Percentiles rank a stretch among this genome's conserved stretches.
Conservation (phyloP, 1,284 basidiomycete genomes). For the Amylostereum chailletii region DNA sequence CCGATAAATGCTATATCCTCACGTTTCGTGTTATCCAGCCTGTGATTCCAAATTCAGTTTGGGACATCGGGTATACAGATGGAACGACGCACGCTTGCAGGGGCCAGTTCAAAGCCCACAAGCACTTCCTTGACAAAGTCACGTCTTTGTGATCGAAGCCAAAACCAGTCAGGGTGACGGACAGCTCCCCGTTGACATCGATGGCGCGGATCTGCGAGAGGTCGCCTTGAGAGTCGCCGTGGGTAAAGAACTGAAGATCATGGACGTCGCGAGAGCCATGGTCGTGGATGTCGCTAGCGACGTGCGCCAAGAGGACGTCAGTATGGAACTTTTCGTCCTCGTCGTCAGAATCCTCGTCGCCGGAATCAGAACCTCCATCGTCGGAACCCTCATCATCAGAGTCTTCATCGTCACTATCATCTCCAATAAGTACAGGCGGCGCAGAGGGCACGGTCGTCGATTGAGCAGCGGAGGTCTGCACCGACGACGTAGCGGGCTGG, state of each 20-base stretch:
- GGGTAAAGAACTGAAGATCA: background rate
- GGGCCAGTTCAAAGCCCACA: conserved; percentile 59
- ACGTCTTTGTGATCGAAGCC: conserved; percentile 25
- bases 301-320: background rate
- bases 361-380: background rate
- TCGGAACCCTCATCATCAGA: background rate
- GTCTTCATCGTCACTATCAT: conserved; percentile 11
- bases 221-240: background rate
- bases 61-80: background rate
- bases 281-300: background rate
- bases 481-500: conserved; percentile 4
- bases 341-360: conserved; percentile 9
- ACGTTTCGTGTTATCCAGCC: conserved; percentile 62
- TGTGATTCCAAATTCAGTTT: conserved; percentile 17
- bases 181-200: conserved; percentile 24
- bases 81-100: conserved; percentile 40
- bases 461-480: conserved; percentile 4
- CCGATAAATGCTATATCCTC: conserved; percentile 70
- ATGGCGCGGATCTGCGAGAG: conserved; percentile 9
- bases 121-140: conserved; percentile 36
- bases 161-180: conserved; percentile 36
- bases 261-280: background rate
- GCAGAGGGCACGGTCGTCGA: conserved; percentile 5
- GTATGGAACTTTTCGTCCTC: conserved; percentile 11
- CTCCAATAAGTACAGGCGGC: conserved; percentile 7